Conservation (phyloP, 371 early-diverging fungal species). For the Capillidium heterosporum region DNA sequence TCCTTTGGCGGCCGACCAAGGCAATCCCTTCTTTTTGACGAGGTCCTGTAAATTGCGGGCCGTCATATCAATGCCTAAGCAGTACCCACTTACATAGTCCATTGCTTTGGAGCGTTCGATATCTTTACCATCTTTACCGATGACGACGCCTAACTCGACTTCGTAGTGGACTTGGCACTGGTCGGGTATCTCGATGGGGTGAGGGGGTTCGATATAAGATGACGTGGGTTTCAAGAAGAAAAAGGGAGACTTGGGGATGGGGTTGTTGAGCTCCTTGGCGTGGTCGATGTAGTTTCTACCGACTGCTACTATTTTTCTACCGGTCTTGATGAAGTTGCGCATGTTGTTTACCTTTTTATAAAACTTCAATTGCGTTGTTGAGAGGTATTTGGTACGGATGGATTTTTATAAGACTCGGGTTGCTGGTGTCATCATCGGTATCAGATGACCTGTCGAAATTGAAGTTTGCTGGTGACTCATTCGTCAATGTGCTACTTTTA, state of each 20-base stretch:
- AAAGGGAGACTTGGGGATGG: conserved; percentile 72
- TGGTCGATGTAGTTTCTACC: conserved; percentile 80
- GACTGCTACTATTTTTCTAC: conserved; percentile 81
- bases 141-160: conserved; percentile 86
- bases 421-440: too few species aligned
- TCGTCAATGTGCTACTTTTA: too few species aligned
- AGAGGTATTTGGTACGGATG: too few species aligned
- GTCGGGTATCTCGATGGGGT: conserved; percentile 58
- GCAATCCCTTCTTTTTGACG: conserved; percentile 67
- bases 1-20: conserved; percentile 89
- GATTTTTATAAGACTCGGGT: too few species aligned
- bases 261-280: conserved; percentile 81
- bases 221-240: conserved; percentile 90
- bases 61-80: conserved; percentile 81
- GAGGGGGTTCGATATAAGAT: conserved; percentile 51
- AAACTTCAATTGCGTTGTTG: too few species aligned
- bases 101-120: conserved; percentile 40
- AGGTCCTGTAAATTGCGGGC: conserved; percentile 73
- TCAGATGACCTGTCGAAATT: too few species aligned
- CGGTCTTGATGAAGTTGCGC: conserved; percentile 27
- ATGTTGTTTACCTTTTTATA: too few species aligned
- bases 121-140: conserved; percentile 67
- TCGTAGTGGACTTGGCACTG: conserved; percentile 81
- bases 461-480: too few species aligned
- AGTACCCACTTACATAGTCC: conserved; percentile 63